Evolutionary conservation across 768 basidiomycete species (phyloP).

Genomic region (Termitomyces sp.): DNA sequence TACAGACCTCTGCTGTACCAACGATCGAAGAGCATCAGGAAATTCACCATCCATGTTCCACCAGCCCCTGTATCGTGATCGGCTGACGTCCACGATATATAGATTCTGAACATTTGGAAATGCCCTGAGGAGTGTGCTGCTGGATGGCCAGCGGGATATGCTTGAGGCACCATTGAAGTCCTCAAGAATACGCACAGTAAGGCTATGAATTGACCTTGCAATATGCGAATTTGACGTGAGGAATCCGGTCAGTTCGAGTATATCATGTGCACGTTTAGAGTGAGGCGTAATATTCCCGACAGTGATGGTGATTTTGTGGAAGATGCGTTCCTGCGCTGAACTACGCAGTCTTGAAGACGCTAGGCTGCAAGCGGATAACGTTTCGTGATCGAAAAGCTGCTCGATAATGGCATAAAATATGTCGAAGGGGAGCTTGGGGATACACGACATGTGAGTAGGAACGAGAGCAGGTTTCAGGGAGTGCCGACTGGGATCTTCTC

Average conservation of each 20-base stretch:
- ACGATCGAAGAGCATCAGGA: neutral
- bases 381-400: neutral
- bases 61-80: slow-evolving; percentile 4
- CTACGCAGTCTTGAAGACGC: neutral
- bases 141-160: neutral
- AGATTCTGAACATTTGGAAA: neutral
- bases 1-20: neutral
- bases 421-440: neutral
- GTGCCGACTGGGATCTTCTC: too few species aligned
- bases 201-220: neutral
- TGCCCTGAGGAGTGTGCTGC: neutral
- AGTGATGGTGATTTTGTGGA: neutral
- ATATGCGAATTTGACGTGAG: slow-evolving; percentile 1
- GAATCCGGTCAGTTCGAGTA: neutral
- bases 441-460: neutral
- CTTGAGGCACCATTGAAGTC: neutral
- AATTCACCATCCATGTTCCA: slow-evolving; percentile 4
- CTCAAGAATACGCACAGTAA: slow-evolving; percentile 1
- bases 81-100: neutral
- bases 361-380: neutral
- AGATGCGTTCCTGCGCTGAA: neutral
- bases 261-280: neutral
- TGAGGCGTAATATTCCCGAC: neutral
- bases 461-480: too few species aligned
- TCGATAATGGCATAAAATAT: too few species aligned